Percentiles rank a stretch among this genome's conserved stretches.
Evolutionary conservation across 2,329 filamentous ascomycete genomes (phyloP).

Genomic region (Penicillium sp.): DNA sequence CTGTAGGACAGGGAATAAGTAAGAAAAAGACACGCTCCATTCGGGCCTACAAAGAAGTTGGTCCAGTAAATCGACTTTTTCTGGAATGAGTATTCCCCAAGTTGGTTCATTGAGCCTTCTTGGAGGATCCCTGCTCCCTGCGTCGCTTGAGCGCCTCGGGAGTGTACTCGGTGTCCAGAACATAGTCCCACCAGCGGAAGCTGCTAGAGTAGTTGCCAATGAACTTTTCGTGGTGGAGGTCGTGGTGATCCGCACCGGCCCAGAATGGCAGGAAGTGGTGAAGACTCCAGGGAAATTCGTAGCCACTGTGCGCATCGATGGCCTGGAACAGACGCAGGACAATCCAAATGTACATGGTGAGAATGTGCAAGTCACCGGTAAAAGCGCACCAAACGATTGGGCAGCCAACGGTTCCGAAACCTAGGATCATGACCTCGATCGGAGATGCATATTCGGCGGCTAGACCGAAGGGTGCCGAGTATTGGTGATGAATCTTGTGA

Average conservation of each 20-base stretch:
- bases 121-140: slow-evolving; percentile 59
- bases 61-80: background rate
- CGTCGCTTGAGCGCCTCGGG: slow-evolving; percentile 83
- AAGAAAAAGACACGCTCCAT: background rate
- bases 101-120: slow-evolving; percentile 35
- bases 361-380: slow-evolving; percentile 85
- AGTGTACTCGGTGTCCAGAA: slow-evolving; percentile 90
- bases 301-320: slow-evolving; percentile 95
- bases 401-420: slow-evolving; percentile 78
- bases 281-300: slow-evolving; percentile 97
- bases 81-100: background rate
- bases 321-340: slow-evolving; percentile 91
- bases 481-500: slow-evolving; percentile 99
- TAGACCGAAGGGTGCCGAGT: slow-evolving; percentile 94
- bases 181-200: slow-evolving; percentile 99
- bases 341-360: slow-evolving; percentile 99
- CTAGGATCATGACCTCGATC: slow-evolving; percentile 94
- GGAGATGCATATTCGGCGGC: slow-evolving; percentile 97
- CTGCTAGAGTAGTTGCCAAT: slow-evolving; percentile 97
- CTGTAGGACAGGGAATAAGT: background rate
- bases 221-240: slow-evolving; percentile 96
- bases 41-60: background rate
- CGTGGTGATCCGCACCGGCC: slow-evolving; percentile 96
- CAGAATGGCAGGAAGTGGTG: slow-evolving; percentile 96
- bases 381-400: slow-evolving; percentile 83